Conservation (phyloP, 2,329 filamentous ascomycete genomes). For the Microdochium trichocladiopsis region DNA sequence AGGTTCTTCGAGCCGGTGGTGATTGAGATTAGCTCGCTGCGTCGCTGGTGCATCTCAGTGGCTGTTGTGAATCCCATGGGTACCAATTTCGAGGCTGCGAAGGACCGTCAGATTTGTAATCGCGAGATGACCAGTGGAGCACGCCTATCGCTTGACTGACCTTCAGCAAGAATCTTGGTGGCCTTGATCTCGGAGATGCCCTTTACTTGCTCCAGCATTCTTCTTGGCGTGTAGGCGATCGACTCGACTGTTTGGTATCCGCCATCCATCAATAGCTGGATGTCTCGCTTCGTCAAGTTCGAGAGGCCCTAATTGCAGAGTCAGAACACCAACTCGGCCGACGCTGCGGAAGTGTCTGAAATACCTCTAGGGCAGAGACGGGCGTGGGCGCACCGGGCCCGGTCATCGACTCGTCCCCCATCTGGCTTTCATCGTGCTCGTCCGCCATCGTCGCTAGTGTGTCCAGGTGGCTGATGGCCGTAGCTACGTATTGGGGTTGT, state of each 20-base stretch:
- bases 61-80: slow-evolving; percentile 99
- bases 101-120: slow-evolving; percentile 6
- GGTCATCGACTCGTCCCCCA: slow-evolving; percentile 46
- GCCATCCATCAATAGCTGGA: slow-evolving; percentile 85
- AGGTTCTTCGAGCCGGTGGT: slow-evolving; percentile 97
- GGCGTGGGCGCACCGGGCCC: slow-evolving; percentile 70
- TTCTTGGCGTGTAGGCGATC: slow-evolving; percentile 82
- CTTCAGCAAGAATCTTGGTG: slow-evolving; percentile 81
- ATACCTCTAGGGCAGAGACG: slow-evolving; percentile 58
- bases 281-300: slow-evolving; percentile 89
- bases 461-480: no score
- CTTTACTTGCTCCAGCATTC: slow-evolving; percentile 88
- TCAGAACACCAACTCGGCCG: neutral
- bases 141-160: slow-evolving; percentile 37
- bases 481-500: no score
- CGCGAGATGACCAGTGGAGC: slow-evolving; percentile 5
- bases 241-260: slow-evolving; percentile 95
- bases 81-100: slow-evolving; percentile 84
- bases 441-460: slow-evolving; percentile 1
- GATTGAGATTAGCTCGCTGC: slow-evolving; percentile 95
- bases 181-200: slow-evolving; percentile 98
- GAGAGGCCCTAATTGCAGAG: slow-evolving; percentile 61
- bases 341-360: slow-evolving; percentile 1
- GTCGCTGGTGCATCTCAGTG: slow-evolving; percentile 95
- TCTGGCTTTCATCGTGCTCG: slow-evolving; percentile 2